phyloP scores from a whole-genome alignment of 352 stramenopile genomes.

The Globisporangium iwayamae region DNA sequence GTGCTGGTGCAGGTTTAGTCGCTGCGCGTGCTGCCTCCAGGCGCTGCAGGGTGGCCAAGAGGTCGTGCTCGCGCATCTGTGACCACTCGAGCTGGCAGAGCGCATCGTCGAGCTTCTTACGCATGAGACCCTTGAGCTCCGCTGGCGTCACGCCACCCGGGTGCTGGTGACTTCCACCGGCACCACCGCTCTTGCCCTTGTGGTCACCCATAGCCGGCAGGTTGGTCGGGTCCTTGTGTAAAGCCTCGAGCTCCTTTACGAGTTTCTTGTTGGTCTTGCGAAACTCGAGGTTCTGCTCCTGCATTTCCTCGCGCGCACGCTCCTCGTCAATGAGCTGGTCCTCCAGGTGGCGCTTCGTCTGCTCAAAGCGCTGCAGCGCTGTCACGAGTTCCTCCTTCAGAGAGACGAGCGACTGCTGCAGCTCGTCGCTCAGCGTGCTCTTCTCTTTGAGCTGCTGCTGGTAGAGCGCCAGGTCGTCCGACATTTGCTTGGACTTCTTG shows the following conservation, averaged over 20 bases:
- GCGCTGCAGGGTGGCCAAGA: constrained; percentile 32
- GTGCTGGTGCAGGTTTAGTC: constrained; percentile 24
- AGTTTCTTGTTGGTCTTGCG: constrained; percentile 73
- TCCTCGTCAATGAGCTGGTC: constrained; percentile 79
- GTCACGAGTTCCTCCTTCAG: constrained; percentile 63
- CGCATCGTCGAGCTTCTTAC: constrained; percentile 43
- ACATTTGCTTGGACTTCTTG: constrained; percentile 49
- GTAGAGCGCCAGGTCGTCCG: constrained; percentile 35
- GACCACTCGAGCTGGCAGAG: constrained; percentile 49
- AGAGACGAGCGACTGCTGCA: constrained; percentile 53
- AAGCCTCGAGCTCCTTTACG: constrained; percentile 50
- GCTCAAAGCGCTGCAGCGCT: constrained; percentile 51
- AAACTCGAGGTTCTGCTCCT: constrained; percentile 75
- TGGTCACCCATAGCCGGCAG: neutral
- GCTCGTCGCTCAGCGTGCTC: constrained; percentile 40
- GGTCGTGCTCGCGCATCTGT: constrained; percentile 71
- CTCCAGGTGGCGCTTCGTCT: constrained; percentile 73
- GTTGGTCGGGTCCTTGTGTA: constrained; percentile 23
- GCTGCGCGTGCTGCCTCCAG: constrained; percentile 4
- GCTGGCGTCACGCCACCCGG: constrained; percentile 13
- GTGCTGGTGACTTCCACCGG: neutral
- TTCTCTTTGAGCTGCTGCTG: constrained; percentile 47
- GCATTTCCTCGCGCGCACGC: constrained; percentile 56
- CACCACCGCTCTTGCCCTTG: neutral
- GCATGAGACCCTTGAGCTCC: constrained; percentile 37